Evolutionary conservation across 441 rosid species (phyloP), one percentile per base, ranked within the genome.

Genomic region (Eruca vesicaria): DNA sequence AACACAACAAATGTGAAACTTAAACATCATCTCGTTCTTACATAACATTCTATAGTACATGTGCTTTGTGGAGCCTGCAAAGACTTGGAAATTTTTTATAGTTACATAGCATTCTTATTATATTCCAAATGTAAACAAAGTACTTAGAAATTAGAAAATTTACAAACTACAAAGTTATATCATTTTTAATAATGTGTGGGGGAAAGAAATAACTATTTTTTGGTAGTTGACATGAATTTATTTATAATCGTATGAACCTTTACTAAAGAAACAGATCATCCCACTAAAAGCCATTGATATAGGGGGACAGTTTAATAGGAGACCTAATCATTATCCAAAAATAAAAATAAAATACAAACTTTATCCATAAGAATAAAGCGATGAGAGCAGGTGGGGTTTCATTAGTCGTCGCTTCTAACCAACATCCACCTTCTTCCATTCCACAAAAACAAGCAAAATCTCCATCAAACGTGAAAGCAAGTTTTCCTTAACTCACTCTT

Each of bases 401-500:
- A 66, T 77, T 72, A 72, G 81, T 73, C 66, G 50, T 78, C 70
- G 81, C 81, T 73, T 78, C 78, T 56, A 68, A 78, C 43, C 74
- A 62, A 68, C 74, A 15, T 55, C 78, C 45, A 62, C 77, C 18
- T 50, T 66, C 6, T 53, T 73, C 81, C 81, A 72, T 53, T 73
- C 81, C 81, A 72, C 70, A 74, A 43, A 68, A 72, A 78, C 70
- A 73, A 78, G 74, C 78, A 78, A 78, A n/a, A n/a, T n/a, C 8
- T 56, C 55, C 0, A 73, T 68, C 62, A 31, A 73, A 63, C 81
- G 81, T 78, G 78, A 55, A 78, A 78, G 81, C 81, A 78, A 78
- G 14, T 12, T 78, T 58, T 3, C 45, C 29, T 52, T 5, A 53
- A 52, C 65, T 2, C 19, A 60, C 80, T 72, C 69, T 21, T 15